phyloP scores from a whole-genome alignment of 129 eudicot species.

The Kitagawia praeruptora region DNA sequence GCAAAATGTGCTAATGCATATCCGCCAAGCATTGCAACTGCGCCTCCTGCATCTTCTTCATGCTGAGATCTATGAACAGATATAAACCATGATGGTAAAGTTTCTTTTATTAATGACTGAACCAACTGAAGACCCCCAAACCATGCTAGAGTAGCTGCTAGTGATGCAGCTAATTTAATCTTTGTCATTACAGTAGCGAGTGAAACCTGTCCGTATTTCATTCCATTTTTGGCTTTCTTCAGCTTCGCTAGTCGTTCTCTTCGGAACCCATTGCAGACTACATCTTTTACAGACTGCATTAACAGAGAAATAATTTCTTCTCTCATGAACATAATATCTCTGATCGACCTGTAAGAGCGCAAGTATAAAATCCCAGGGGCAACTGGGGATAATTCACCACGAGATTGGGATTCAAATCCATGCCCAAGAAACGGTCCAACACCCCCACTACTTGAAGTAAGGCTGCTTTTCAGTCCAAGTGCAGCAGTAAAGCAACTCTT shows the following conservation, averaged over 20 bases:
- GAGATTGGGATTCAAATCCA: constrained; percentile 65
- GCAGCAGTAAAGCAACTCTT: constrained; percentile 78
- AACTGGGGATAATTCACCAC: constrained; percentile 80
- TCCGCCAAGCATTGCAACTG: constrained; percentile 61
- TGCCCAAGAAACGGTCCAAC: constrained; percentile 92
- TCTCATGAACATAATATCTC: constrained; percentile 72
- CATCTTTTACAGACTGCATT: constrained; percentile 68
- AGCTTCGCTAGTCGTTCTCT: constrained; percentile 21
- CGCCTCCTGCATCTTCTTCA: constrained; percentile 29
- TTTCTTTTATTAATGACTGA: constrained; percentile 71
- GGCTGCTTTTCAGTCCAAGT: constrained; percentile 50
- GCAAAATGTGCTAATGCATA: constrained; percentile 78
- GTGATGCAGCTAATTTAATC: constrained; percentile 78
- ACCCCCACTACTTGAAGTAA: constrained; percentile 56
- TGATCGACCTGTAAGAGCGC: constrained; percentile 62
- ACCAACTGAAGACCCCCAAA: constrained; percentile 71
- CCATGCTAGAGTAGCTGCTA: constrained; percentile 81
- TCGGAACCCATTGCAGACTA: constrained; percentile 34
- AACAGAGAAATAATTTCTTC: constrained; percentile 67
- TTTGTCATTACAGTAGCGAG: constrained; percentile 60
- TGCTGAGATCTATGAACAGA: constrained; percentile 40
- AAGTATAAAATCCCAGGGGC: constrained; percentile 90
- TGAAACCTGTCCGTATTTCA: constrained; percentile 56
- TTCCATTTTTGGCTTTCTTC: constrained; percentile 39
- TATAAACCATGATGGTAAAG: constrained; percentile 93